These are phyloP conservation scores for Pythium vanterpoolii DNA, from an alignment of 352 stramenopile genomes.

Conservation along the genomic window DNA sequence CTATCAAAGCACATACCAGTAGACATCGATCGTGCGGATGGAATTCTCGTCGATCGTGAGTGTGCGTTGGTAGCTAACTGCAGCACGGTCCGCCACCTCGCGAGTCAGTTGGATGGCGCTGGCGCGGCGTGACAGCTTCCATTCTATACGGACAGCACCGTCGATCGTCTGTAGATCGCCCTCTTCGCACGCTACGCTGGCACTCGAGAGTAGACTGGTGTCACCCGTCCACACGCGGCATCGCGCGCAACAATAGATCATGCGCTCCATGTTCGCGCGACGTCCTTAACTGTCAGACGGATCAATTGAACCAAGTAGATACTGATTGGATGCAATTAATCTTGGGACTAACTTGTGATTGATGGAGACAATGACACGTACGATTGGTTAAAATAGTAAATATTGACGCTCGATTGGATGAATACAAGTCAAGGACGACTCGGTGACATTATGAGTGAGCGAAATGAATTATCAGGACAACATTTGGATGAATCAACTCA, in stretches of 20 bases:
- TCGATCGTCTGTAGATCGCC: slow-evolving; percentile 5
- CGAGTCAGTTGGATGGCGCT: slow-evolving; percentile 3
- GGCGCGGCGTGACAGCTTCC: neutral
- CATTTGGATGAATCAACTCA: too few relatives aligned
- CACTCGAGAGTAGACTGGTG: slow-evolving; percentile 13
- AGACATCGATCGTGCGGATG: slow-evolving; percentile 29
- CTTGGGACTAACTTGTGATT: too few relatives aligned
- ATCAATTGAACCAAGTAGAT: too few relatives aligned
- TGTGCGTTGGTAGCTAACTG: neutral
- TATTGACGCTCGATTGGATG: too few relatives aligned
- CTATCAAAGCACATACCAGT: slow-evolving; percentile 31
- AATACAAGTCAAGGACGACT: too few relatives aligned
- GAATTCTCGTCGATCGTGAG: slow-evolving; percentile 15
- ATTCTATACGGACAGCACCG: slow-evolving; percentile 1
- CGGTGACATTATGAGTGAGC: too few relatives aligned
- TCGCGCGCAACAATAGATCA: slow-evolving; percentile 10
- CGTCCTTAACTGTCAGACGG: too few relatives aligned
- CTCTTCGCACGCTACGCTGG: slow-evolving; percentile 4
- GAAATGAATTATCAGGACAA: too few relatives aligned
- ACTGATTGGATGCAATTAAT: too few relatives aligned
- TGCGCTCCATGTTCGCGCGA: slow-evolving; percentile 4
- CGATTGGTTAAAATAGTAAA: too few relatives aligned
- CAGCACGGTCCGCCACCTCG: neutral
- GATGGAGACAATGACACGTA: too few relatives aligned
- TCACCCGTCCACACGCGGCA: slow-evolving; percentile 33